A percentile compares a stretch with the other conserved stretches of the same genome.
Conservation (phyloP, 2,329 filamentous ascomycete species). For the Clarireedia homoeocarpa region DNA sequence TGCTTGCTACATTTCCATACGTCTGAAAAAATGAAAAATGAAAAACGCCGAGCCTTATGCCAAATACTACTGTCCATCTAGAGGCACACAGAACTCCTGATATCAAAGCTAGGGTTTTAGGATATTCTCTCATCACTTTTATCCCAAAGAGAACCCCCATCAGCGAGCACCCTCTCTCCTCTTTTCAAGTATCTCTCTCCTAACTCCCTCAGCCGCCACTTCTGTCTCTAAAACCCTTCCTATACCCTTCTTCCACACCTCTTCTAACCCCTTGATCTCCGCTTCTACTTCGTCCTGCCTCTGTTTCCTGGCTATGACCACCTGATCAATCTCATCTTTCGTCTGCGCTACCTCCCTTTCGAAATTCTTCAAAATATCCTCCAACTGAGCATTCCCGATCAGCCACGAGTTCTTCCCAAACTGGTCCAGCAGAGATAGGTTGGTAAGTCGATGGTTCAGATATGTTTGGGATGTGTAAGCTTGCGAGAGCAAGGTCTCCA, state of each 20-base stretch:
- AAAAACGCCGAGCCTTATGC: too few relatives aligned
- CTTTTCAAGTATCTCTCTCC: conserved; percentile 57
- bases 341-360: conserved; percentile 67
- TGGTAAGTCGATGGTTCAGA: conserved; percentile 34
- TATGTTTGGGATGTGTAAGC: conserved; percentile 53
- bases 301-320: conserved; percentile 62
- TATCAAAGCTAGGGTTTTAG: too few relatives aligned
- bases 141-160: not conserved
- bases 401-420: conserved; percentile 86
- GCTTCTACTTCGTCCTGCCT: conserved; percentile 63
- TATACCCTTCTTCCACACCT: conserved; percentile 72
- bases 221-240: conserved; percentile 79
- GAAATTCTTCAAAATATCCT: conserved; percentile 58
- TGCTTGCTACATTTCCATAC: too few relatives aligned
- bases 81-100: too few relatives aligned
- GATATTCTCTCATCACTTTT: not conserved
- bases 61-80: not conserved
- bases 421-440: conserved; percentile 22
- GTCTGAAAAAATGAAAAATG: too few relatives aligned
- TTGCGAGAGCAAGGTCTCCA: conserved; percentile 30
- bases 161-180: conserved; percentile 36
- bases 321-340: conserved; percentile 61
- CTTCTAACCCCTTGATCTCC: conserved; percentile 67
- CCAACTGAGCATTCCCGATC: conserved; percentile 71
- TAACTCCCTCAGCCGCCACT: conserved; percentile 68